Evolutionary conservation across 208 protist species (phyloP), one percentile per base, ranked within the genome.

Genomic region (Tritrichomonas musculus): DNA sequence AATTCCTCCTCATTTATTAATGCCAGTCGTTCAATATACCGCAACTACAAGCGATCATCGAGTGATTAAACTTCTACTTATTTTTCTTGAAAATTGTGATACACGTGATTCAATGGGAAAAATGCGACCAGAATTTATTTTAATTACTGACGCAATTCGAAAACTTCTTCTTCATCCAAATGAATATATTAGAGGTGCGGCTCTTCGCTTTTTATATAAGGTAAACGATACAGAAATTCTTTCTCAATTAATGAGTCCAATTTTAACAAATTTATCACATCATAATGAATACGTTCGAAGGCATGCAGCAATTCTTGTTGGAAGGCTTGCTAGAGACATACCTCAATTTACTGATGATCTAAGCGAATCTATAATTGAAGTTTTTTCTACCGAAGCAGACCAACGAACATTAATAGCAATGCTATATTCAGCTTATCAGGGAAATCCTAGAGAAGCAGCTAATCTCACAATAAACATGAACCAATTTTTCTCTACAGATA

Each of bases 71-170:
- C 22, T 84, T 11, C 44, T 84, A 14, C 53, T 84, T 13, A 47
- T 84, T 8, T 84, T 84, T 44, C 44, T 84, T 33, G 73, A 84
- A 53, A 84, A 84, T n/a, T 22, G 49, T 20, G 73, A 84, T 47
- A 84, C 39, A 8, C 17, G 73, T 53, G 73, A 84, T 53, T 8
- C 73, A 53, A 22, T 8, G 5, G 73, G 73, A 33, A 44, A 84
- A 84, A 84, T 84, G 73, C 4, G 73, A n/a, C 73, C 73, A 53
- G 73, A 84, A 30, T 84, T 84, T 53, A 84, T 84, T 84, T 84
- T 84, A 53, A 84, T 84, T 53, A 84, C 11, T 33, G 73, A 84
- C 25, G 73, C 73, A 22, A 84, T 84, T 20, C 27, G 73, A 55
- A 84, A 84, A 55, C 39, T 84, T 44, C 36, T 84, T 53, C 22